Evolutionary conservation across 148 eudicot genomes (phyloP).

Genomic region (Vaccinium corymbosum): DNA sequence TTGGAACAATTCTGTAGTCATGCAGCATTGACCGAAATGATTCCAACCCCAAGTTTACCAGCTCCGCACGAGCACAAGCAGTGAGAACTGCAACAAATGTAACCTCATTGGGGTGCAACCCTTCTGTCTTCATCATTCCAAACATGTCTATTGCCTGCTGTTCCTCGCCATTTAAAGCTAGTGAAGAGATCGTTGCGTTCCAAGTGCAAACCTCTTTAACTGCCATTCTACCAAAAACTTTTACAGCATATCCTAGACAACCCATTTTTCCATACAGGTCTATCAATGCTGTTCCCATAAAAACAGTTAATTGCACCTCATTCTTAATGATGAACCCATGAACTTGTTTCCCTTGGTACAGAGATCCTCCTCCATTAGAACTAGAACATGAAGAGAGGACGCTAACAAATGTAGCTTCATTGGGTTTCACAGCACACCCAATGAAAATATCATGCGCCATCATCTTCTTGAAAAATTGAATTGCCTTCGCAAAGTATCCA

Average conservation of each 20-base stretch:
- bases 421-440: slow-evolving; percentile 35
- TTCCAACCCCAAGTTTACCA: slow-evolving; percentile 49
- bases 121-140: slow-evolving; percentile 38
- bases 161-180: slow-evolving; percentile 54
- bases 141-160: slow-evolving; percentile 47
- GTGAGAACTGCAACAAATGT: slow-evolving; percentile 57
- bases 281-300: slow-evolving; percentile 47
- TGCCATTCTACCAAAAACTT: slow-evolving; percentile 34
- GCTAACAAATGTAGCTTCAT: slow-evolving; percentile 61
- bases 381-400: slow-evolving; percentile 50
- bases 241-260: slow-evolving; percentile 34
- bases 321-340: slow-evolving; percentile 58
- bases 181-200: slow-evolving; percentile 50
- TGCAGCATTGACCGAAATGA: slow-evolving; percentile 44
- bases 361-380: slow-evolving; percentile 23
- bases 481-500: slow-evolving; percentile 30
- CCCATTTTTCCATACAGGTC: slow-evolving; percentile 55
- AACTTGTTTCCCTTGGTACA: slow-evolving; percentile 52
- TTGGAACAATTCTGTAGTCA: slow-evolving; percentile 38
- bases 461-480: slow-evolving; percentile 43
- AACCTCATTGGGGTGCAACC: slow-evolving; percentile 42
- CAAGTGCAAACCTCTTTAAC: slow-evolving; percentile 46
- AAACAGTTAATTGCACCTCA: slow-evolving; percentile 34
- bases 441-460: slow-evolving; percentile 33
- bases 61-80: slow-evolving; percentile 58